A percentile compares a stretch with the other conserved stretches of the same genome.
Evolutionary conservation across 2,329 filamentous ascomycete species (phyloP).

Genomic region (Chaetomium globosum): DNA sequence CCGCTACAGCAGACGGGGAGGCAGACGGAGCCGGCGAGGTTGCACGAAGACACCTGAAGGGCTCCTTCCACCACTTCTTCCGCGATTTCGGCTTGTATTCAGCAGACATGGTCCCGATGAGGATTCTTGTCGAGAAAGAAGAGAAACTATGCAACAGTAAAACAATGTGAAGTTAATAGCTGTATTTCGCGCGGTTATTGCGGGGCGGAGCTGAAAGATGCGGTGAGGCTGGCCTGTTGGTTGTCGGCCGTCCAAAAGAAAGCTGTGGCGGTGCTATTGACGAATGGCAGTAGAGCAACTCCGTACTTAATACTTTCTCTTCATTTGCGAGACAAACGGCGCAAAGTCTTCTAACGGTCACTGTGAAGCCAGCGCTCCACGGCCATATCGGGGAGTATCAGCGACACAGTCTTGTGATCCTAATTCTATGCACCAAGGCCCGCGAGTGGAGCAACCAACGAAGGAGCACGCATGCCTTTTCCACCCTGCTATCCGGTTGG

Average conservation of each 20-base stretch:
- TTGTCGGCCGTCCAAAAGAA: constrained; percentile 1
- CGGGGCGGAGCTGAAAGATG: constrained; percentile 9
- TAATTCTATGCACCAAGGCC: neutral
- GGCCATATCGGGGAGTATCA: neutral
- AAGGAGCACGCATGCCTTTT: neutral
- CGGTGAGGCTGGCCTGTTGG: neutral
- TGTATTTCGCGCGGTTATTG: constrained; percentile 2
- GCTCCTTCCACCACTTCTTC: constrained; percentile 14
- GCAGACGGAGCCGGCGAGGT: constrained; percentile 22
- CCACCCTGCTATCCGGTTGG: neutral
- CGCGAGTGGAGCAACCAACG: neutral
- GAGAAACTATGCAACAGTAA: neutral
- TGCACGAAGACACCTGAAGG: constrained; percentile 17
- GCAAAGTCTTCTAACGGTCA: neutral
- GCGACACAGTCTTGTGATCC: neutral
- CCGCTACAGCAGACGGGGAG: constrained; percentile 16
- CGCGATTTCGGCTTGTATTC: constrained; percentile 6
- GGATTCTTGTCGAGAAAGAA: neutral
- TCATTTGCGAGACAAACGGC: neutral
- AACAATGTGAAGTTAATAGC: constrained; percentile 7
- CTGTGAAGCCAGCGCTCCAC: neutral
- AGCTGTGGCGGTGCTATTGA: constrained; percentile 7
- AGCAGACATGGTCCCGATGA: neutral
- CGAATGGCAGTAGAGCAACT: neutral
- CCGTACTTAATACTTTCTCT: neutral